Conservation (phyloP, 2,329 filamentous ascomycete genomes). For the Colletotrichum cordylinicola region DNA sequence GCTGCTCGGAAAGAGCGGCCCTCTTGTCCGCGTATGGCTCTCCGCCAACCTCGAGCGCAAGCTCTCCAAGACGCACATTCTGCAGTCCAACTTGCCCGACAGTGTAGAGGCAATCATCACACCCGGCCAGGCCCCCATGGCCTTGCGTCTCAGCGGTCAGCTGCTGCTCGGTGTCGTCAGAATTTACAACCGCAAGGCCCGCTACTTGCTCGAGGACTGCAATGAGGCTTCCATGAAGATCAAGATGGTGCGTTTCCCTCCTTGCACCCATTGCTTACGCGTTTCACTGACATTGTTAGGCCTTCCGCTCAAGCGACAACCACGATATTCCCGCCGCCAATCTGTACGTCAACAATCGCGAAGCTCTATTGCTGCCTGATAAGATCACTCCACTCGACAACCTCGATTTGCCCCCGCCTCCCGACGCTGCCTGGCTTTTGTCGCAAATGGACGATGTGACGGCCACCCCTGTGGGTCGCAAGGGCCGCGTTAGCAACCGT, state of each 20-base stretch:
- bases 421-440: constrained; percentile 85
- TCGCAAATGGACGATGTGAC: constrained; percentile 73
- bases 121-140: constrained; percentile 92
- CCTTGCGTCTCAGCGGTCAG: constrained; percentile 91
- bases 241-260: constrained; percentile 77
- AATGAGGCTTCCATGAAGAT: constrained; percentile 98
- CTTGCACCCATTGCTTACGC: background rate
- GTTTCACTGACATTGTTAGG: constrained; percentile 60
- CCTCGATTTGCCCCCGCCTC: constrained; percentile 78
- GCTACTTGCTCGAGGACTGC: constrained; percentile 95
- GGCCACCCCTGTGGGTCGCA: constrained; percentile 59
- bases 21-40: constrained; percentile 96
- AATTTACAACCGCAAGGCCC: constrained; percentile 97
- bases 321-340: constrained; percentile 86
- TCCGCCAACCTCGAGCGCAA: constrained; percentile 98
- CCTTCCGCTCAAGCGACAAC: constrained; percentile 92
- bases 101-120: constrained; percentile 96
- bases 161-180: constrained; percentile 93
- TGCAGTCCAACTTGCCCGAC: constrained; percentile 93
- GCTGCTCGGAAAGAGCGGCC: constrained; percentile 94
- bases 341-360: constrained; percentile 80
- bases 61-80: constrained; percentile 93
- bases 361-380: constrained; percentile 88
- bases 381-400: constrained; percentile 91
- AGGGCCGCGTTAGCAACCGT: constrained; percentile 62